These are phyloP conservation scores for Auricularia sp. DNA, from an alignment of 768 basidiomycete species.

Conservation along the genomic window DNA sequence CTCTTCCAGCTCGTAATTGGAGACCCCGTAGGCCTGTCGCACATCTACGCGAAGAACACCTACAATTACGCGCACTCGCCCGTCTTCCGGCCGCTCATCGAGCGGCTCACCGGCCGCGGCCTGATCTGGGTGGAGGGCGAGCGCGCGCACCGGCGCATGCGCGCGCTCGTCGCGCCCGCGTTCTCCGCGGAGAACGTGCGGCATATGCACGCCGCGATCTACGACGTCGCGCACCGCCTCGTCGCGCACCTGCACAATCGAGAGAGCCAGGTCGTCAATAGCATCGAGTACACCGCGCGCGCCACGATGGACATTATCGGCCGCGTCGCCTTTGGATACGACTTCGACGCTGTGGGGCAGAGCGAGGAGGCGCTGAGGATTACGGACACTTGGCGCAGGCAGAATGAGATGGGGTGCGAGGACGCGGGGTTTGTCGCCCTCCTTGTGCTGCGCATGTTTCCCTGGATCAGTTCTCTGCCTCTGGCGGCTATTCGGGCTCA, in stretches of 20 bases:
- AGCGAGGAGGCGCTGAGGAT: conserved; percentile 2
- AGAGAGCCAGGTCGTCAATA: background rate
- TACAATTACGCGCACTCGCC: conserved; percentile 21
- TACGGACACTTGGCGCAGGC: conserved; percentile 1
- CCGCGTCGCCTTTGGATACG: conserved; percentile 5
- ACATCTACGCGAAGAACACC: conserved; percentile 26
- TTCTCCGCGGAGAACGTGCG: conserved; percentile 5
- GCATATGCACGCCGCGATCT: conserved; percentile 3
- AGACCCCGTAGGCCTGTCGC: conserved; percentile 27
- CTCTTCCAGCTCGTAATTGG: conserved; percentile 22
- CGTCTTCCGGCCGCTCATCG: background rate
- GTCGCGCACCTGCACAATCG: background rate
- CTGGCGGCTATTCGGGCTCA: conserved; percentile 18
- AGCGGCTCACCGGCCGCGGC: background rate
- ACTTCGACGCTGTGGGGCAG: conserved; percentile 1
- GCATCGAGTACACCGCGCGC: conserved; percentile 1
- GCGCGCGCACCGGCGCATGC: conserved; percentile 3
- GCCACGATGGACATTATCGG: conserved; percentile 6
- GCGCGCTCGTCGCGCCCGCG: conserved; percentile 4
- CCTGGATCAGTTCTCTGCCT: conserved; percentile 17
- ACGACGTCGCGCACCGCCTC: conserved; percentile 3
- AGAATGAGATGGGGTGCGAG: conserved; percentile 2
- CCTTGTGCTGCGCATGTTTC: conserved; percentile 20
- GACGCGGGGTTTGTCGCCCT: conserved; percentile 12
- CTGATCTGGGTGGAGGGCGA: conserved; percentile 7